A percentile compares a stretch with the other conserved stretches of the same genome.
These are phyloP conservation scores for Colletotrichum falcatum DNA, from an alignment of 2,329 filamentous ascomycete genomes.

Conservation along the genomic window DNA sequence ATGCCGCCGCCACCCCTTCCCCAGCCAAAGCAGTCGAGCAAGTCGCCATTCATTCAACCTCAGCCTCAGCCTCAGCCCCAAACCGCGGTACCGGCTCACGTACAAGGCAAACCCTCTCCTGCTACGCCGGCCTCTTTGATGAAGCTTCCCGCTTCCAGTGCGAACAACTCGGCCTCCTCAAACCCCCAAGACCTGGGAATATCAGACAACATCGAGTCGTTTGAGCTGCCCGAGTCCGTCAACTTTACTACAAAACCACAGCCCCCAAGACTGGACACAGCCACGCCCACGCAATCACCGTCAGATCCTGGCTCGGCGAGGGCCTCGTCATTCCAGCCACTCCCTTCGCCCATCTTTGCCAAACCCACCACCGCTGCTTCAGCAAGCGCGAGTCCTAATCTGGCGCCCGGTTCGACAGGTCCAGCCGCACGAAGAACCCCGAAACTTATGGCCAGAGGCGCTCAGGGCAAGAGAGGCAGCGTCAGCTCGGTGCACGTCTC, in stretches of 20 bases:
- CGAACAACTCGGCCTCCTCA: conserved; percentile 54
- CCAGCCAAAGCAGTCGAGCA: conserved; percentile 70
- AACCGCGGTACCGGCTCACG: conserved; percentile 44
- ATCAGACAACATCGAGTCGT: conserved; percentile 67
- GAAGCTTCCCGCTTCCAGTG: conserved; percentile 72
- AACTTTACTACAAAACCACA: conserved; percentile 59
- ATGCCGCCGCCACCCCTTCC: conserved; percentile 78
- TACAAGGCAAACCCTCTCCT: conserved; percentile 66
- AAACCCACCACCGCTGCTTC: conserved; percentile 58
- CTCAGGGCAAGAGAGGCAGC: conserved; percentile 76
- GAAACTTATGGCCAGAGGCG: conserved; percentile 65
- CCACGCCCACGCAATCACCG: conserved; percentile 57
- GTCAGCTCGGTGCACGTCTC: conserved; percentile 81
- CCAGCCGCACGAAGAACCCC: conserved; percentile 65
- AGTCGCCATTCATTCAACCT: conserved; percentile 75
- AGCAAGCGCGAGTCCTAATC: conserved; percentile 75
- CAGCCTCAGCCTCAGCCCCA: conserved; percentile 54
- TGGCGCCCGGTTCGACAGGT: conserved; percentile 65
- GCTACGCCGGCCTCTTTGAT: conserved; percentile 92
- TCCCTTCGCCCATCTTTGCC: conserved; percentile 61
- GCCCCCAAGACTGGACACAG: conserved; percentile 63
- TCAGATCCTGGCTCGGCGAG: conserved; percentile 59
- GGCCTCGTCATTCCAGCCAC: conserved; percentile 61
- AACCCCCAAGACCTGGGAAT: conserved; percentile 54
- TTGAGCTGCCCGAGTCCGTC: conserved; percentile 80